Evolutionary conservation across 139 green algal genomes (phyloP).

Genomic region (Closterium sp.): DNA sequence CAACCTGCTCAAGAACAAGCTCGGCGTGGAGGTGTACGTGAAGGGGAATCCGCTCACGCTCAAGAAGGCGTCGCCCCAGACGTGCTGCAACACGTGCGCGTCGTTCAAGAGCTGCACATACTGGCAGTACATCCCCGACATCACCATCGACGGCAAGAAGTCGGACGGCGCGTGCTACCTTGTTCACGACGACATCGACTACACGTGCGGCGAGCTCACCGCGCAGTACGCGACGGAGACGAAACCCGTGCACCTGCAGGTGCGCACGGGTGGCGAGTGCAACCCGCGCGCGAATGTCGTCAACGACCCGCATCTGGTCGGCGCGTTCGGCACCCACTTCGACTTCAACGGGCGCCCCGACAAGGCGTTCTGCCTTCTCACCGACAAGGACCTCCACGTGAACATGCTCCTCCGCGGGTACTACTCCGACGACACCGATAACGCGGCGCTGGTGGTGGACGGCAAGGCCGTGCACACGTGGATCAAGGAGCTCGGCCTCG

Average conservation of each 20-base stretch:
- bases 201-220: not conserved
- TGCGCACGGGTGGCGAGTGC: not conserved
- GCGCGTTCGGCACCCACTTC: conserved; percentile 28
- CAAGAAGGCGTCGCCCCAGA: not conserved
- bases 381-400: conserved; percentile 34
- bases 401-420: conserved; percentile 45
- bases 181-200: not conserved
- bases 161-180: not conserved
- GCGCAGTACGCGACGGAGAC: not conserved
- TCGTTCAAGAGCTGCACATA: not conserved
- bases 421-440: conserved; percentile 7
- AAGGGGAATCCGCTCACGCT: not conserved
- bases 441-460: conserved; percentile 11
- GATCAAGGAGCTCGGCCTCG: conserved; percentile 21
- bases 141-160: not conserved
- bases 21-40: not conserved
- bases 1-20: not conserved
- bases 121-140: not conserved
- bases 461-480: conserved; percentile 36
- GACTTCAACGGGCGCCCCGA: conserved; percentile 45
- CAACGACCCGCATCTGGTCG: conserved; percentile 41
- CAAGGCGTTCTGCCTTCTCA: conserved; percentile 40
- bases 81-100: not conserved
- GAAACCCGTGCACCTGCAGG: not conserved
- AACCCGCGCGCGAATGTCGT: conserved; percentile 6